Evolutionary conservation across 441 rosid species (phyloP).

Genomic region (Gossypium schwendimanii): DNA sequence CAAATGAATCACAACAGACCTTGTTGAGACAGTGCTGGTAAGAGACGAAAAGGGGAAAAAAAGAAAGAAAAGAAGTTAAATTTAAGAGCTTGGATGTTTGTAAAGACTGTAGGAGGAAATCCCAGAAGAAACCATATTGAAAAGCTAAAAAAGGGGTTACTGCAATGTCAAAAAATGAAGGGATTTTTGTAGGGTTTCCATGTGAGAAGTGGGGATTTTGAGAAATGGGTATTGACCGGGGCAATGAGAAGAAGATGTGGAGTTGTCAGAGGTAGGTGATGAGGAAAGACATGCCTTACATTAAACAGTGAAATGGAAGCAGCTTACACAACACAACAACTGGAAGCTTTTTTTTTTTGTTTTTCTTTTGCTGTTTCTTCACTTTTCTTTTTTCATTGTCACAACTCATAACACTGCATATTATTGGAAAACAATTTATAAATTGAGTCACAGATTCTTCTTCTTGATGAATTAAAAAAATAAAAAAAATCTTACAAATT

Average conservation of each 20-base stretch:
- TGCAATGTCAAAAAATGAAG: constrained; percentile 20
- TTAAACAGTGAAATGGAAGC: constrained; percentile 27
- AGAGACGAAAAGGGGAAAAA: background rate
- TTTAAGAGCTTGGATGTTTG: constrained; percentile 16
- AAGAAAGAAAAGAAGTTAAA: background rate
- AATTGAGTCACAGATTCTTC: background rate
- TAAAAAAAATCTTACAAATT: too few species aligned
- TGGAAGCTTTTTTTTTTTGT: constrained; percentile 12
- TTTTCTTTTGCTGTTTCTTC: constrained; percentile 27
- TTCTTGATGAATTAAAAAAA: too few species aligned
- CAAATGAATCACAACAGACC: constrained; percentile 15
- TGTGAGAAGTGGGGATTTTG: constrained; percentile 14
- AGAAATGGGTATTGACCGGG: constrained; percentile 11
- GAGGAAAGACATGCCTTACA: constrained; percentile 34
- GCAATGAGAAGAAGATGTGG: constrained; percentile 30
- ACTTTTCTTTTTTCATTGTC: constrained; percentile 1
- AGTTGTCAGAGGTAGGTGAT: constrained; percentile 52
- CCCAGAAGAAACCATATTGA: constrained; percentile 12
- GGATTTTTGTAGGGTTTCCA: constrained; percentile 26
- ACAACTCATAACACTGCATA: background rate
- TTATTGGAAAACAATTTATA: background rate
- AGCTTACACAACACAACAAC: constrained; percentile 17
- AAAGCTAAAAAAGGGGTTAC: constrained; percentile 10
- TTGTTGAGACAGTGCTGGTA: constrained; percentile 4
- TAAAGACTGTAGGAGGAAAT: constrained; percentile 7